A percentile compares a stretch with the other conserved stretches of the same genome.
Conservation (phyloP, 2,329 filamentous ascomycete species). For the Epichloe glyceriae region DNA sequence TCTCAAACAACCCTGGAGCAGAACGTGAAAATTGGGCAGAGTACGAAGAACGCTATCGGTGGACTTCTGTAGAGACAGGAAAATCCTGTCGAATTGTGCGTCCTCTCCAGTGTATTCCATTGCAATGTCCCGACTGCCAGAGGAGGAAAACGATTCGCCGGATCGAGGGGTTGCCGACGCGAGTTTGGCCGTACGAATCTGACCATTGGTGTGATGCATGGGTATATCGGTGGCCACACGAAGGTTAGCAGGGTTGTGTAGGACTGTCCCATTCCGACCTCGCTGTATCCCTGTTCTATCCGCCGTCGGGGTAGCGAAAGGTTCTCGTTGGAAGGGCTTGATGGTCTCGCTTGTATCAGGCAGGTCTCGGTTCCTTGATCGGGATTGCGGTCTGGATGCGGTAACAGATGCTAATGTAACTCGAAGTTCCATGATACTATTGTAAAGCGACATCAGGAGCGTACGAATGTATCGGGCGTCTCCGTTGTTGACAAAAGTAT, state of each 20-base stretch:
- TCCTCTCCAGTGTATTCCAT: slow-evolving; percentile 65
- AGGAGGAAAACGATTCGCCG: slow-evolving; percentile 63
- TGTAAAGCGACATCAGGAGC: slow-evolving; percentile 49
- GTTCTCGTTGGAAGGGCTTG: slow-evolving; percentile 37
- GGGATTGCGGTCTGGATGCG: slow-evolving; percentile 13
- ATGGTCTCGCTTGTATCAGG: slow-evolving; percentile 32
- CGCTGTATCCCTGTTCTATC: slow-evolving; percentile 28
- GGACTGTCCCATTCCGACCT: slow-evolving; percentile 24
- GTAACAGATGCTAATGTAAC: slow-evolving; percentile 33
- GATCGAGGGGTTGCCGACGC: slow-evolving; percentile 63
- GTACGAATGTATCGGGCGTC: slow-evolving; percentile 55
- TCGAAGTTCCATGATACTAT: slow-evolving; percentile 54
- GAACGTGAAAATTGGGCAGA: slow-evolving; percentile 55
- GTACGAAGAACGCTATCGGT: slow-evolving; percentile 61
- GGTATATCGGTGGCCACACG: slow-evolving; percentile 43
- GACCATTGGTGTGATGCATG: slow-evolving; percentile 32
- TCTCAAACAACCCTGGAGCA: slow-evolving; percentile 52
- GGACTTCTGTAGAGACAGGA: slow-evolving; percentile 59
- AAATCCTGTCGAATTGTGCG: slow-evolving; percentile 69
- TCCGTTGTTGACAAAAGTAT: slow-evolving; percentile 51
- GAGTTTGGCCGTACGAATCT: slow-evolving; percentile 36
- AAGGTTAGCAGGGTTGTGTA: slow-evolving; percentile 39
- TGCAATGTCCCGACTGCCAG: slow-evolving; percentile 30
- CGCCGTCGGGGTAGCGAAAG: slow-evolving; percentile 38
- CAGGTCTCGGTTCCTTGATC: slow-evolving; percentile 7